Evolutionary conservation across 306 rosid species (phyloP).

Genomic region (Quercus gilva): DNA sequence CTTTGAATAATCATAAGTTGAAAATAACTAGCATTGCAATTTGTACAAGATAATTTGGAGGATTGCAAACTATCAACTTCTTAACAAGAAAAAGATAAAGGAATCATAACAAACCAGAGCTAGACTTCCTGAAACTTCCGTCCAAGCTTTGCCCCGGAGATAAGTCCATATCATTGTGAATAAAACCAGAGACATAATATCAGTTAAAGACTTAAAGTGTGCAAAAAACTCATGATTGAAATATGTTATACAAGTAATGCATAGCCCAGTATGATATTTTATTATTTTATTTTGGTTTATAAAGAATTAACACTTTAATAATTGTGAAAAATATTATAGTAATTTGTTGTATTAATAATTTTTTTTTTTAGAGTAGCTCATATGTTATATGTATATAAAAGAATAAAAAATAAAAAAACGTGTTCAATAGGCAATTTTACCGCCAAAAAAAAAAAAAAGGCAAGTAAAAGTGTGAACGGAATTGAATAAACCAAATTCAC

Average conservation of each 20-base stretch:
- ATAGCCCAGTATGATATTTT: neutral
- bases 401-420: too few relatives aligned
- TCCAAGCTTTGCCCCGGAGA: constrained; percentile 71
- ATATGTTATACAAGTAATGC: neutral
- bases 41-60: neutral
- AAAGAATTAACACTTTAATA: too few relatives aligned
- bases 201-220: constrained; percentile 12
- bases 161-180: constrained; percentile 63
- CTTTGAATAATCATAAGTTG: neutral
- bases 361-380: too few relatives aligned
- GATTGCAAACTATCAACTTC: neutral
- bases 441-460: too few relatives aligned
- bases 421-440: too few relatives aligned
- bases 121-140: constrained; percentile 79
- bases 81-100: constrained; percentile 14
- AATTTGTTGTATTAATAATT: too few relatives aligned
- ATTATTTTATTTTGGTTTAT: too few relatives aligned
- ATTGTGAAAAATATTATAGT: too few relatives aligned
- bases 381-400: too few relatives aligned
- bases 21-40: constrained; percentile 5
- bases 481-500: too few relatives aligned
- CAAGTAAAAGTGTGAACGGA: too few relatives aligned
- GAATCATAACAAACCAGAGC: constrained; percentile 47
- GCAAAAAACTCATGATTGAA: constrained; percentile 1
- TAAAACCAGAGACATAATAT: constrained; percentile 41